phyloP scores from a whole-genome alignment of 352 stramenopile species.

The Pilasporangium apinafurcum region DNA sequence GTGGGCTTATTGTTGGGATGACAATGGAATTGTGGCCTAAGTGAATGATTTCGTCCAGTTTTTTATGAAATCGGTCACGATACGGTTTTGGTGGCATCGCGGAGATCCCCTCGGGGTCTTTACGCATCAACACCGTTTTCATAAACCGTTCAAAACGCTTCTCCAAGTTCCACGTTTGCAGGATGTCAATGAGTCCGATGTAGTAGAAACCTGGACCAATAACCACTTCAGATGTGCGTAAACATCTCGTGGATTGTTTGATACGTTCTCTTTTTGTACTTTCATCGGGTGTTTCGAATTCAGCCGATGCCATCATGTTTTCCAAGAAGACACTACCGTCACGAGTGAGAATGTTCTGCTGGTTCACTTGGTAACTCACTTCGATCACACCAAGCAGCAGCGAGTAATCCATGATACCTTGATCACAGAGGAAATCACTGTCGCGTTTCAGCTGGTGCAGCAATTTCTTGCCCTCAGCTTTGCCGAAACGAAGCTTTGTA shows the following conservation, averaged over 20 bases:
- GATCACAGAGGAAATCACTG: conserved; percentile 58
- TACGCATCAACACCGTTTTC: conserved; percentile 56
- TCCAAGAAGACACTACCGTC: conserved; percentile 52
- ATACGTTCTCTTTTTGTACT: conserved; percentile 5
- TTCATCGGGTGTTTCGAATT: not conserved
- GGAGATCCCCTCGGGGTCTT: conserved; percentile 70
- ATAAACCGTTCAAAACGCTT: conserved; percentile 76
- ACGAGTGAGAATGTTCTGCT: conserved; percentile 56
- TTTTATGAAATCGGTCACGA: conserved; percentile 56
- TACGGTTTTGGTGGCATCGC: conserved; percentile 68
- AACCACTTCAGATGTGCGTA: conserved; percentile 69
- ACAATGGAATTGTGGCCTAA: conserved; percentile 39
- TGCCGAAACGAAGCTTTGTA: conserved; percentile 62
- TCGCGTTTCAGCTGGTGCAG: conserved; percentile 63
- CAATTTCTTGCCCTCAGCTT: conserved; percentile 27
- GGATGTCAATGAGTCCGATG: conserved; percentile 83
- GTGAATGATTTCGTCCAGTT: conserved; percentile 73
- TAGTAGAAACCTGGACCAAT: conserved; percentile 83
- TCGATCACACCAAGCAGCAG: conserved; percentile 75
- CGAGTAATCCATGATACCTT: conserved; percentile 84
- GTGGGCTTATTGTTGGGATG: conserved; percentile 3
- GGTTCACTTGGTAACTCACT: conserved; percentile 69
- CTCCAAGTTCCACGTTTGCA: conserved; percentile 71
- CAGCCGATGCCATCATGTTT: conserved; percentile 8
- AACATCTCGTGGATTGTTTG: conserved; percentile 57